Percentiles rank a stretch among this genome's conserved stretches.
These are phyloP conservation scores for Anisodus tanguticus DNA, from an alignment of 257 asterid genomes.

Conservation along the genomic window DNA sequence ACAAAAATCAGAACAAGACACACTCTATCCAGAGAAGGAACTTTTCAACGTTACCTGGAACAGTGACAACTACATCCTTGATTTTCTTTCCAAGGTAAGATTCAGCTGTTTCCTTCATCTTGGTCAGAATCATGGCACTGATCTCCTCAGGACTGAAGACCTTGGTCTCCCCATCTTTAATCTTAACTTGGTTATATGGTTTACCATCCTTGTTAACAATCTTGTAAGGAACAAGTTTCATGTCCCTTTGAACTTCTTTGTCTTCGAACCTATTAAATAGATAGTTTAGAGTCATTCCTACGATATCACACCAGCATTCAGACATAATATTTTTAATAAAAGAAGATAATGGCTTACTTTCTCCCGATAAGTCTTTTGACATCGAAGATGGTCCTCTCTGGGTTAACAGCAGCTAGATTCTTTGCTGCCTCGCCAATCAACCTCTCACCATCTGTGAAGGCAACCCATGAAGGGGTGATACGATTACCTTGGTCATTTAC, in stretches of 20 bases:
- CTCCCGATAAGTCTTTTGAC: constrained; percentile 29
- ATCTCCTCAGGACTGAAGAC: constrained; percentile 33
- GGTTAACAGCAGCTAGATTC: constrained; percentile 21
- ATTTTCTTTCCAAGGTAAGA: constrained; percentile 30
- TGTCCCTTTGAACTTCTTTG: constrained; percentile 25
- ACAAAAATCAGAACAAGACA: neutral
- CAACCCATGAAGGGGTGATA: constrained; percentile 32
- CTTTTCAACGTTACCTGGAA: constrained; percentile 24
- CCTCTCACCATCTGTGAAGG: constrained; percentile 13
- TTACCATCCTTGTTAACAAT: constrained; percentile 32
- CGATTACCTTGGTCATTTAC: constrained; percentile 27
- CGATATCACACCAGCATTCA: neutral
- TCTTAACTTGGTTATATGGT: constrained; percentile 30
- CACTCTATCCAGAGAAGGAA: neutral
- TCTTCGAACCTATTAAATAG: constrained; percentile 21
- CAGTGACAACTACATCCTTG: constrained; percentile 30
- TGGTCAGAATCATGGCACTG: constrained; percentile 25
- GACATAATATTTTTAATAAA: neutral
- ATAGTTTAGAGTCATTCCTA: neutral
- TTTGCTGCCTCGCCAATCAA: constrained; percentile 31
- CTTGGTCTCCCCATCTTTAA: constrained; percentile 29
- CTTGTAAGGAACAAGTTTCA: constrained; percentile 27
- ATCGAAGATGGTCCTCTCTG: constrained; percentile 26
- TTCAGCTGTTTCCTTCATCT: constrained; percentile 34
- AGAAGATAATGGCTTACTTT: neutral